Base-by-base conservation (phyloP, 768 basidiomycete species). In the Suillus americanus region DNA sequence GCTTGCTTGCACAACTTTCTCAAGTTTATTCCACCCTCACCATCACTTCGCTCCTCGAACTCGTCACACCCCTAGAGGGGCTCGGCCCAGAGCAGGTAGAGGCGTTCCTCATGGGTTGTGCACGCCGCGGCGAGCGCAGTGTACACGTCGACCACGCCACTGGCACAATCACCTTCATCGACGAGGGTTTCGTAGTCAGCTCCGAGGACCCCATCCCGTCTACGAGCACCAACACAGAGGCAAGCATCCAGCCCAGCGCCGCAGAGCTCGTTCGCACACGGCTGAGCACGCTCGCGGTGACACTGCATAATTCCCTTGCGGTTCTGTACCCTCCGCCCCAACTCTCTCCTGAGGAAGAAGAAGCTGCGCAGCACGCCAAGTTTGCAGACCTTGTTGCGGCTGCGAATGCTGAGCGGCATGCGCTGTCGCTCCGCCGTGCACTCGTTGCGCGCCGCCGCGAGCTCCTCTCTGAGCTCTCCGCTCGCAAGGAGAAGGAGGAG, bases 31-130 rank as follows among this genome's bases (percentile, higher is more conserved):
- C 89, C 35, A 88, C 90, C 14, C 88, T 98, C 80, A 89, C 87
- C 68, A 86, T 98, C 64, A 80, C 82, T 65, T 89, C 89, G 69
- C 82, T 98, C 51, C 83, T 94, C 53, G 81, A 86, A 23, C 88
- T 99, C 62, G 90, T 92, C 56, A 83, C 85, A 1, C 95, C 97
- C 48, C 80, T 94, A 23, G 85, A 85, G 14, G 83, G 80, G 7
- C 72, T 85, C 41, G 82, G 81, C 5, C 85, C 87, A n/a, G 88
- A 90, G 65, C 88, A 90, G 73, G 81, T 90, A 67, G 95, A 99
- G 78, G 90, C 91, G 5, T 98, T 97, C 77, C 80, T 99, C 67
- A 97, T 97, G 92, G 89, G 90, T 41, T 94, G 94, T 64, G 93
- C 94, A 51, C 86, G 90, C 55, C 86, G 90, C 9, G 93, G 94